Conservation (phyloP, 129 eudicot genomes). For the Flaveria brownii region DNA sequence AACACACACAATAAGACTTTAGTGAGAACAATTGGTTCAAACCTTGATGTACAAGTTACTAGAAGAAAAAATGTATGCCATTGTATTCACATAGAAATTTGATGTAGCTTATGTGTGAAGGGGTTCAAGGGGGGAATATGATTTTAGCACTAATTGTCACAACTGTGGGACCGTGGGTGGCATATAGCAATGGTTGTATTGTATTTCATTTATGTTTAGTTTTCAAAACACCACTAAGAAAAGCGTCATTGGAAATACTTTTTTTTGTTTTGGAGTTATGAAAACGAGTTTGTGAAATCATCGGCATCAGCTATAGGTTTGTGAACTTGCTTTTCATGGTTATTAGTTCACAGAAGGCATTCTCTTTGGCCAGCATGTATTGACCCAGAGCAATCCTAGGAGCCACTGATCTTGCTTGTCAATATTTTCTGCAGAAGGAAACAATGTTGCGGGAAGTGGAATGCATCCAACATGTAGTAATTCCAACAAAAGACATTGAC, state of each 20-base stretch:
- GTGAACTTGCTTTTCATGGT: background rate
- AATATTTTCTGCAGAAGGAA: constrained; percentile 32
- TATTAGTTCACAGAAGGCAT: constrained; percentile 1
- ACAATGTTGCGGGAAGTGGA: constrained; percentile 51
- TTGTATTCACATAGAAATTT: background rate
- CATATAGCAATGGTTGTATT: background rate
- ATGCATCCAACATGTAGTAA: constrained; percentile 21
- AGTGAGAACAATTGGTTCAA: background rate
- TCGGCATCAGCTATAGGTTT: background rate
- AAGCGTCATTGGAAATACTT: background rate
- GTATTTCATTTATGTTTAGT: background rate
- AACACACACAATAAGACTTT: no score
- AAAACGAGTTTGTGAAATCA: background rate
- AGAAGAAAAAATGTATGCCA: background rate
- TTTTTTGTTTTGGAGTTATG: background rate
- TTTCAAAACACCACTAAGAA: constrained; percentile 1
- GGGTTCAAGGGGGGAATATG: background rate
- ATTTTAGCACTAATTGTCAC: background rate
- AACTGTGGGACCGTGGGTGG: background rate
- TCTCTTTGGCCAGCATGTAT: background rate
- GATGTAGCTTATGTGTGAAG: background rate
- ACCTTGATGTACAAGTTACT: constrained; percentile 16
- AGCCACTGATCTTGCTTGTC: background rate
- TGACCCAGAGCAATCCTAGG: background rate
- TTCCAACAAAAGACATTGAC: constrained; percentile 37